phyloP scores from a whole-genome alignment of 2,329 filamentous ascomycete species.

The Phoma sp. region DNA sequence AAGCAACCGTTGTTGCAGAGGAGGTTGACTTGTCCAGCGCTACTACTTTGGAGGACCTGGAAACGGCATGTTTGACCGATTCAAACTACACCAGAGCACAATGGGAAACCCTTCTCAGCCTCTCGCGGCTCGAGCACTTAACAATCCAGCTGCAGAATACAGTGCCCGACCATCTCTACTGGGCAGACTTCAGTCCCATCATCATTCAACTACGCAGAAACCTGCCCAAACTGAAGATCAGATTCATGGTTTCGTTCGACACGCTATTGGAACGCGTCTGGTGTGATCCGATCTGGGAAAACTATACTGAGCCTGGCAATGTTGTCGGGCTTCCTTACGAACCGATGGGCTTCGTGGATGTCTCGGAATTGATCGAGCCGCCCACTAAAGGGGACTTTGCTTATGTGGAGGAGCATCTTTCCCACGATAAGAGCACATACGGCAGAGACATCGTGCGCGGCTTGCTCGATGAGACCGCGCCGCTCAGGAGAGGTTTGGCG shows the following conservation, averaged over 20 bases:
- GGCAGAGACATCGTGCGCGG: conserved; percentile 8
- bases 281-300: conserved; percentile 10
- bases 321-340: conserved; percentile 8
- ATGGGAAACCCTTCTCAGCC: conserved; percentile 17
- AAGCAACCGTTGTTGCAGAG: conserved; percentile 11
- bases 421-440: not conserved
- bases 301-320: not conserved
- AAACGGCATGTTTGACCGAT: not conserved
- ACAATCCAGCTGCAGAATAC: conserved; percentile 18
- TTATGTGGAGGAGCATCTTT: conserved; percentile 19
- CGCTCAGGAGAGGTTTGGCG: conserved; percentile 21
- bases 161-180: conserved; percentile 4
- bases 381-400: conserved; percentile 17
- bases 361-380: conserved; percentile 14
- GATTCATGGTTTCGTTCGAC: conserved; percentile 22
- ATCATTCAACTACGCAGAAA: conserved; percentile 17
- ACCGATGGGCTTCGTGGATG: conserved; percentile 18
- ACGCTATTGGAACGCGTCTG: conserved; percentile 13
- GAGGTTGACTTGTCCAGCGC: conserved; percentile 1
- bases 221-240: conserved; percentile 9
- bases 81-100: not conserved
- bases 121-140: conserved; percentile 19
- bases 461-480: conserved; percentile 19
- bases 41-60: not conserved
- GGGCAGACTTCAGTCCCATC: conserved; percentile 21